Evolutionary conservation across 2,329 filamentous ascomycete genomes (phyloP).

Genomic region (Alternaria novae-zelandiae): DNA sequence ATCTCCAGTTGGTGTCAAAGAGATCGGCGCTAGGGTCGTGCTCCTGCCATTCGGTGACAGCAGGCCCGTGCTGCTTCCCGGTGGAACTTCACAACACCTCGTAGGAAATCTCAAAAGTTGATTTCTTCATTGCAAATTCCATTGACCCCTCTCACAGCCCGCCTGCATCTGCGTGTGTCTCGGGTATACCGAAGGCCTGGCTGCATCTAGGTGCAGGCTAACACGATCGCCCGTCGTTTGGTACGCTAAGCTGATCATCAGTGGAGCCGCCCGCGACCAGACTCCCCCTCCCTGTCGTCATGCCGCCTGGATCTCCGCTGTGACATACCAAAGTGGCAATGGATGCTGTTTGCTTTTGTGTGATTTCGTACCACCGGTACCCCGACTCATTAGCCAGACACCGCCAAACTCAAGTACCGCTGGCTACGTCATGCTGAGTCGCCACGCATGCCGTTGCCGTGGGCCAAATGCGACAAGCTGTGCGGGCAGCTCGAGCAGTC

Average conservation of each 20-base stretch:
- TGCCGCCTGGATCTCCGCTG: slow-evolving; percentile 20
- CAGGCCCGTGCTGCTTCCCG: slow-evolving; percentile 13
- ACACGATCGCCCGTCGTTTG: slow-evolving; percentile 7
- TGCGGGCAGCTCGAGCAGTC: not conserved
- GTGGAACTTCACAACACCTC: not conserved
- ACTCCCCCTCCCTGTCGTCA: slow-evolving; percentile 29
- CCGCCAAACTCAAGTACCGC: slow-evolving; percentile 5
- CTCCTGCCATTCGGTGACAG: slow-evolving; percentile 1
- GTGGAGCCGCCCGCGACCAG: slow-evolving; percentile 22
- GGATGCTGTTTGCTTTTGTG: not conserved
- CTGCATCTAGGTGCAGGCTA: slow-evolving; percentile 4
- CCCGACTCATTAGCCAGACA: not conserved
- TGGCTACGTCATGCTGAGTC: slow-evolving; percentile 22
- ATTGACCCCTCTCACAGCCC: not conserved
- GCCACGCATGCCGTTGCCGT: slow-evolving; percentile 12
- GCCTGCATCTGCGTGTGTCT: not conserved
- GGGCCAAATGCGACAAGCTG: not conserved
- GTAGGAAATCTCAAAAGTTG: not conserved
- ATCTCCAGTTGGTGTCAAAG: not conserved
- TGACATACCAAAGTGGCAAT: slow-evolving; percentile 4
- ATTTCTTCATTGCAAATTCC: not conserved
- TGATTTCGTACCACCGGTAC: not conserved
- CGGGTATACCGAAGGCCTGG: slow-evolving; percentile 14
- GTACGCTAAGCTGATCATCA: slow-evolving; percentile 26
- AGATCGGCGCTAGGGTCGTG: slow-evolving; percentile 24